Conservation (phyloP, 306 rosid species). For the Sindora glabra region DNA sequence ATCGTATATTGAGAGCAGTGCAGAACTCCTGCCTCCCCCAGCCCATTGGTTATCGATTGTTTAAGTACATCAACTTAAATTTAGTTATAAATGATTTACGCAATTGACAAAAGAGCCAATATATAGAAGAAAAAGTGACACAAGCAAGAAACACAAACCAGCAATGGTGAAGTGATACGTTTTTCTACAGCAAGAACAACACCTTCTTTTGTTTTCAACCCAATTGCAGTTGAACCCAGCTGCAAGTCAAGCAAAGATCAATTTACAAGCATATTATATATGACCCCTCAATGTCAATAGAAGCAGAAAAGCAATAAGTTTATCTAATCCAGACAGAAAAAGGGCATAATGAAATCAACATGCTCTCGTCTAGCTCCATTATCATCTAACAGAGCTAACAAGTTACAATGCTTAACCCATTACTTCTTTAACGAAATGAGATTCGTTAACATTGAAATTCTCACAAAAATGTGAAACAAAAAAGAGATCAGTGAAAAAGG, state of each 20-base stretch:
- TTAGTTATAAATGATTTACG: no score
- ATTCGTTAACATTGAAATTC: no score
- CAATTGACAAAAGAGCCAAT: neutral
- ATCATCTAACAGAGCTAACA: no score
- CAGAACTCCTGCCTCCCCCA: no score
- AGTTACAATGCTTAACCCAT: neutral
- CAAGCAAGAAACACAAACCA: slow-evolving; percentile 38
- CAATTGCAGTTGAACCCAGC: slow-evolving; percentile 96
- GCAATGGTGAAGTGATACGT: slow-evolving; percentile 86
- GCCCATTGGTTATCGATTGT: no score
- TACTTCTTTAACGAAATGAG: neutral
- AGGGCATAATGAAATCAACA: neutral
- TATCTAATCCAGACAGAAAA: neutral
- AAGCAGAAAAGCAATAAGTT: neutral
- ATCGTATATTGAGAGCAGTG: no score
- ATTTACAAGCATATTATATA: neutral
- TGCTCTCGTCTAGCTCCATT: neutral
- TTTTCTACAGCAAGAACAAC: slow-evolving; percentile 98
- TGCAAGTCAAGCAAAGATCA: slow-evolving; percentile 15
- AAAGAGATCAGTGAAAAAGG: neutral
- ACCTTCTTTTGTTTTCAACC: slow-evolving; percentile 89
- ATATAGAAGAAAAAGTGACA: neutral
- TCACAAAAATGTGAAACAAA: neutral
- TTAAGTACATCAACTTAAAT: no score
- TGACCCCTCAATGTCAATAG: neutral